Base-by-base conservation (phyloP, 371 early-diverging fungal genomes). In the Mucor circinelloides region DNA sequence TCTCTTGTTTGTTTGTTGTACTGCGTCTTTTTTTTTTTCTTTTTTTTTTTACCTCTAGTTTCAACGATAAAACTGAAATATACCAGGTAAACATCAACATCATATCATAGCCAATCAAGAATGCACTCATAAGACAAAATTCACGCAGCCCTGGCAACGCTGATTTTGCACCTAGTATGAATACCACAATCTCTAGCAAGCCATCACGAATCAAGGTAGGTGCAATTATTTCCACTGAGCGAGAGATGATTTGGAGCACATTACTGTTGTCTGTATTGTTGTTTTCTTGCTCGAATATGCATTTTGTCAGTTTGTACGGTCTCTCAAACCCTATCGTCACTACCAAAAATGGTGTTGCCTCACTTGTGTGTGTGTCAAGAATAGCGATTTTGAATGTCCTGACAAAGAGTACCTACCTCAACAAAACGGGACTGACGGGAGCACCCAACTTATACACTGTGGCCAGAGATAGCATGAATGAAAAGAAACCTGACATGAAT, bases 71-170 rank as follows among this genome's bases (percentile, higher is more conserved):
- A 34, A 58, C 56, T 7, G 56, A 56, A 56, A 56, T 56, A 31
- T 56, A 56, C 56, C 56, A 56, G 2, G 58, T 58, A 36, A 58
- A 58, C 58, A 58, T 58, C 12, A 58, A 23, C 15, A 58, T 36
- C 7, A 58, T 58, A 21, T 58, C 58, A 36, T 34, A 58, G 0
- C 36, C 58, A 58, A 58, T 58, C 34, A 58, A 13, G 10, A 58
- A 58, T 5, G 36, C 58, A 13, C 58, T 36, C 58, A 58, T 58
- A 10, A 58, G 19, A 23, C 58, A 58, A 34, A 58, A 58, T 19
- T 58, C 58, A 3, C 58, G 58, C 7, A 58, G 36, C 7, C 58
- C 58, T 0, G 58, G 58, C 12, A 58, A 13, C 2, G 32, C 21
- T 21, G 36, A 34, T 23, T 36, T 58, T 17, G 58, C 32, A 8